A percentile compares a stretch with the other conserved stretches of the same genome.
These are phyloP conservation scores for Tillandsia fasciculata DNA, from an alignment of 176 grass and related monocot genomes.

Conservation along the genomic window DNA sequence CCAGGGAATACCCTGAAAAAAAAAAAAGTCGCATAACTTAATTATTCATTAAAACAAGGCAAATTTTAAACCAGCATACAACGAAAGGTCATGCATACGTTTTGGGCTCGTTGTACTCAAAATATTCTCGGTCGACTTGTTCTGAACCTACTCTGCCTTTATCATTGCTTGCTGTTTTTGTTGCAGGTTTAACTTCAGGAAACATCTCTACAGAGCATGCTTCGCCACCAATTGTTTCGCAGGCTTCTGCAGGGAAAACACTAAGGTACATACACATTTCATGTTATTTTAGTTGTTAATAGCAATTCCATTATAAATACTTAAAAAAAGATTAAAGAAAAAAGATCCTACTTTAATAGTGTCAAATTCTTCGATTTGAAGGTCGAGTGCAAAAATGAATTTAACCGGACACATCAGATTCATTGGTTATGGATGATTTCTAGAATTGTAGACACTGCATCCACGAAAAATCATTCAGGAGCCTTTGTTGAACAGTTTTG, in stretches of 20 bases:
- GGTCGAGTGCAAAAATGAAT: too few species aligned
- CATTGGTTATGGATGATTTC: too few species aligned
- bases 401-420: too few species aligned
- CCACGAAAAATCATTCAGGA: too few species aligned
- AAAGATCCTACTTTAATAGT: too few species aligned
- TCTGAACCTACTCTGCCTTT: not conserved
- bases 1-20: slow-evolving; percentile 19
- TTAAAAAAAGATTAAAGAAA: too few species aligned
- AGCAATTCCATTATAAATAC: not conserved
- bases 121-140: slow-evolving; percentile 18
- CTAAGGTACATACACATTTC: not conserved
- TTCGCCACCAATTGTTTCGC: slow-evolving; percentile 18
- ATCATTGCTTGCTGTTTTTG: not conserved
- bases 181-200: slow-evolving; percentile 13
- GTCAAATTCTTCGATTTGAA: too few species aligned
- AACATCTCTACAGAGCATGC: slow-evolving; percentile 19
- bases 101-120: slow-evolving; percentile 22
- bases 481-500: too few species aligned
- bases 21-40: not conserved
- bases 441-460: too few species aligned
- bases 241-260: slow-evolving; percentile 25
- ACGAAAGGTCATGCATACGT: slow-evolving; percentile 1
- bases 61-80: not conserved
- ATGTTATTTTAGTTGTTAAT: not conserved
- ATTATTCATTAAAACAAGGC: not conserved